Evolutionary conservation across 202 grass and related monocot species (phyloP).

Genomic region (Cymbopogon flexuosus): DNA sequence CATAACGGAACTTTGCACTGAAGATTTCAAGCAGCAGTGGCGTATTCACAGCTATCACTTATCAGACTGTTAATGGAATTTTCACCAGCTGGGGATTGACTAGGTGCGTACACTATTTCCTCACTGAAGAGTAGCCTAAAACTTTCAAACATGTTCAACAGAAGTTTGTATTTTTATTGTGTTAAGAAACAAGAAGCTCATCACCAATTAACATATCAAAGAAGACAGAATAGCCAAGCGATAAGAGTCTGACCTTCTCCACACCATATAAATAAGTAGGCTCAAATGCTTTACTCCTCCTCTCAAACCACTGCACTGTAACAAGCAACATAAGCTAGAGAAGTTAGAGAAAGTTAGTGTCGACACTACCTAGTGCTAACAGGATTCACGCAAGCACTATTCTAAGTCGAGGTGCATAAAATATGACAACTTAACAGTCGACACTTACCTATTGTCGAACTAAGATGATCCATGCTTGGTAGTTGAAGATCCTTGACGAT

Average conservation of each 20-base stretch:
- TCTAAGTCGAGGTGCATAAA: neutral
- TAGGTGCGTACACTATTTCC: neutral
- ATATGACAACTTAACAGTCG: constrained; percentile 25
- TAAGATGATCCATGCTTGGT: constrained; percentile 61
- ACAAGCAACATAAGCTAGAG: constrained; percentile 45
- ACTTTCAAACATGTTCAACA: constrained; percentile 8
- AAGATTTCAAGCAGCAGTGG: neutral
- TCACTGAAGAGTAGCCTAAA: constrained; percentile 3
- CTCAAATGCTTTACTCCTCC: constrained; percentile 91
- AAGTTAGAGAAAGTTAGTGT: constrained; percentile 32
- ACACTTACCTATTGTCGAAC: constrained; percentile 61
- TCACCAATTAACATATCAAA: constrained; percentile 8
- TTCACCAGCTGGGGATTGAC: neutral
- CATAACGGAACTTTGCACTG: neutral
- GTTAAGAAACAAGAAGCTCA: constrained; percentile 1
- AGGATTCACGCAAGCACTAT: constrained; percentile 13
- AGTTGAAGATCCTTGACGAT: constrained; percentile 55
- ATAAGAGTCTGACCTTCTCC: constrained; percentile 64
- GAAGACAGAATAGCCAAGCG: neutral
- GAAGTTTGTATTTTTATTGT: neutral
- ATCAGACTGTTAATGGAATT: neutral
- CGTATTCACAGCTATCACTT: neutral
- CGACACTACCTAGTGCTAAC: neutral
- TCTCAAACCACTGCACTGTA: constrained; percentile 96
- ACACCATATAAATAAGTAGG: constrained; percentile 91